These are phyloP conservation scores for Bipolaris oryzae DNA, from an alignment of 2,329 filamentous ascomycete genomes.

Conservation along the genomic window DNA sequence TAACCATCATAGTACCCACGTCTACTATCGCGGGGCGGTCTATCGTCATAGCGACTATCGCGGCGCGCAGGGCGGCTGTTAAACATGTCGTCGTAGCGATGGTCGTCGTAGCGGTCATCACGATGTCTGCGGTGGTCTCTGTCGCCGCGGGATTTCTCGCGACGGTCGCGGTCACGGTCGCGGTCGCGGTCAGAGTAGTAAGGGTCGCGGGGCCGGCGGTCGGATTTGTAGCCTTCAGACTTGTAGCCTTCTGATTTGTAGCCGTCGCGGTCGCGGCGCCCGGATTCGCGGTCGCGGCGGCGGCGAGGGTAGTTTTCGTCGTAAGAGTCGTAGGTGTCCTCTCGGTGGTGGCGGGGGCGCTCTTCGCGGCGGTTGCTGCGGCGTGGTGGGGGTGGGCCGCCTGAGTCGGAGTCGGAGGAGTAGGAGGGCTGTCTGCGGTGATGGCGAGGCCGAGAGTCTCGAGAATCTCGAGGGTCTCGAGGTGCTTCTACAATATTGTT, in stretches of 20 bases:
- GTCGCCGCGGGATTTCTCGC: constrained; percentile 23
- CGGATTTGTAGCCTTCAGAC: constrained; percentile 23
- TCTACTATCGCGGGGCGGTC: constrained; percentile 6
- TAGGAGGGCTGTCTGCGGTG: constrained; percentile 26
- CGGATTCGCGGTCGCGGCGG: constrained; percentile 13
- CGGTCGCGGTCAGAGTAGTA: constrained; percentile 8
- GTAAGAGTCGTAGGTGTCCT: constrained; percentile 36
- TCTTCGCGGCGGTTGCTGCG: constrained; percentile 29
- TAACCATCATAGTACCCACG: constrained; percentile 17
- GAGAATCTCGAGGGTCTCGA: constrained; percentile 10
- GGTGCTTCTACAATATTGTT: neutral
- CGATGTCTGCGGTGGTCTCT: constrained; percentile 12
- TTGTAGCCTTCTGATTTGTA: constrained; percentile 38
- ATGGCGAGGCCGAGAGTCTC: constrained; percentile 17
- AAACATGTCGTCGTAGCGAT: constrained; percentile 30
- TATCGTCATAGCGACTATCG: constrained; percentile 23
- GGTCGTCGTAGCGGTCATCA: constrained; percentile 26
- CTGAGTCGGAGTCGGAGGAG: constrained; percentile 26
- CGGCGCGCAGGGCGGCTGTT: constrained; percentile 18
- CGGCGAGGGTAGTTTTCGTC: constrained; percentile 34
- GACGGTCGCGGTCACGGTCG: constrained; percentile 30
- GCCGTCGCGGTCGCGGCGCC: constrained; percentile 28
- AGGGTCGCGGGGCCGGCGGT: constrained; percentile 9
- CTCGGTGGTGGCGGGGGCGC: constrained; percentile 23
- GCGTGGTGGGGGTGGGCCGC: constrained; percentile 29